A percentile compares a stretch with the other conserved stretches of the same genome.
These are phyloP conservation scores for Bertia moriformis DNA, from an alignment of 2,329 filamentous ascomycete genomes.

Conservation along the genomic window DNA sequence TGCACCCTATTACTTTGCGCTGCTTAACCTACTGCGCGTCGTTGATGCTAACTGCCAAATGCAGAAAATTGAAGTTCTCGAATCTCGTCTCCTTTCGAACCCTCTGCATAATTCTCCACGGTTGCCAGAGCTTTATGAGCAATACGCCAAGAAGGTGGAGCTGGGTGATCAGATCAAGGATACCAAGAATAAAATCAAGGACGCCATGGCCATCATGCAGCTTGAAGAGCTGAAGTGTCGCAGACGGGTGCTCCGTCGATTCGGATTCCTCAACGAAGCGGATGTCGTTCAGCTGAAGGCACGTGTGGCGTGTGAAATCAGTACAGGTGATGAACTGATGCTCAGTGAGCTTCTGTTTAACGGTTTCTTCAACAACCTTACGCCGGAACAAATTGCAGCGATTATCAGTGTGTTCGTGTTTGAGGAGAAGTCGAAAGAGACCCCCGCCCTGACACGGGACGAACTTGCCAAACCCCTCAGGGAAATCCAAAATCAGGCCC, in stretches of 20 bases:
- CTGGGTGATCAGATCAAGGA: constrained; percentile 69
- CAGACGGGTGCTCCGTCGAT: constrained; percentile 82
- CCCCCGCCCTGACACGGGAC: constrained; percentile 50
- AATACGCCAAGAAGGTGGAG: constrained; percentile 70
- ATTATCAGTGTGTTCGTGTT: constrained; percentile 91
- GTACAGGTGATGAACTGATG: constrained; percentile 78
- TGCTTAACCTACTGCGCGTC: background rate
- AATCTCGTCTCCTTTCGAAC: constrained; percentile 76
- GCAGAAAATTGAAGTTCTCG: constrained; percentile 89
- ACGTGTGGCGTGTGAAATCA: constrained; percentile 91
- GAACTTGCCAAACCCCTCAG: constrained; percentile 74
- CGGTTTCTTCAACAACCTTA: constrained; percentile 91
- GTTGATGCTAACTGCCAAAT: background rate
- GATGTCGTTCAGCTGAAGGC: constrained; percentile 96
- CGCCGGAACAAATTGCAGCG: constrained; percentile 73
- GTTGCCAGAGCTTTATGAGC: constrained; percentile 70
- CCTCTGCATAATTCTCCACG: constrained; percentile 82
- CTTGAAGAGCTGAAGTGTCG: constrained; percentile 91
- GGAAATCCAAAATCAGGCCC: constrained; percentile 75
- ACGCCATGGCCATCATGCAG: constrained; percentile 77
- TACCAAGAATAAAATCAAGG: constrained; percentile 72
- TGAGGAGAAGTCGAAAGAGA: constrained; percentile 80
- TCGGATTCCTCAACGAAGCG: constrained; percentile 88
- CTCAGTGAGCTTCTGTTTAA: constrained; percentile 90
- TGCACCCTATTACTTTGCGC: background rate